phyloP scores from a whole-genome alignment of 352 stramenopile species.

The Peronospora farinosa region DNA sequence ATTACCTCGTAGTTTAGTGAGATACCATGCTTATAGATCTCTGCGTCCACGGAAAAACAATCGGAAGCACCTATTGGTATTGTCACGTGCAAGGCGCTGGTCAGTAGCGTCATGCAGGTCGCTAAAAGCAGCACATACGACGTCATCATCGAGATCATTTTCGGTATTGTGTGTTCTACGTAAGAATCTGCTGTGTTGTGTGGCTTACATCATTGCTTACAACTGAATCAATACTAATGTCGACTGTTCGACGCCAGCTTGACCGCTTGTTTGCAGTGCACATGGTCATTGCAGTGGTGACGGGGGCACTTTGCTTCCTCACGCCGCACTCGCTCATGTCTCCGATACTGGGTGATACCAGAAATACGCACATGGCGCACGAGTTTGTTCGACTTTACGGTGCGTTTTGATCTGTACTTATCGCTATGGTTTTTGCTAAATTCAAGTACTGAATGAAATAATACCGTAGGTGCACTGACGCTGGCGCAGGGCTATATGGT shows the following conservation, averaged over 20 bases:
- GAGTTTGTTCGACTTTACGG: slow-evolving; percentile 85
- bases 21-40: slow-evolving; percentile 73
- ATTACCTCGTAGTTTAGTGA: slow-evolving; percentile 85
- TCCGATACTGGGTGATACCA: slow-evolving; percentile 61
- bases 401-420: slow-evolving; percentile 11
- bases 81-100: slow-evolving; percentile 41
- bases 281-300: slow-evolving; percentile 59
- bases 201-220: background rate
- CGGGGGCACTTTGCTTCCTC: slow-evolving; percentile 63
- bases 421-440: background rate
- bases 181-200: background rate
- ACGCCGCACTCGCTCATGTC: slow-evolving; percentile 78
- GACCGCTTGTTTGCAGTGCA: slow-evolving; percentile 77
- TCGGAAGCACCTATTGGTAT: slow-evolving; percentile 40
- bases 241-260: slow-evolving; percentile 67
- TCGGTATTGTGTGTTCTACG: slow-evolving; percentile 1
- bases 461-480: slow-evolving; percentile 53
- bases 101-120: slow-evolving; percentile 2
- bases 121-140: slow-evolving; percentile 14
- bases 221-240: slow-evolving; percentile 19
- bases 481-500: slow-evolving; percentile 82
- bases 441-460: too few species aligned
- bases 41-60: slow-evolving; percentile 70
- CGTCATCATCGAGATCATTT: slow-evolving; percentile 5
- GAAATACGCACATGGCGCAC: slow-evolving; percentile 79